Base-by-base conservation (phyloP, 495 filamentous ascomycete species). In the Monascus purpureus region DNA sequence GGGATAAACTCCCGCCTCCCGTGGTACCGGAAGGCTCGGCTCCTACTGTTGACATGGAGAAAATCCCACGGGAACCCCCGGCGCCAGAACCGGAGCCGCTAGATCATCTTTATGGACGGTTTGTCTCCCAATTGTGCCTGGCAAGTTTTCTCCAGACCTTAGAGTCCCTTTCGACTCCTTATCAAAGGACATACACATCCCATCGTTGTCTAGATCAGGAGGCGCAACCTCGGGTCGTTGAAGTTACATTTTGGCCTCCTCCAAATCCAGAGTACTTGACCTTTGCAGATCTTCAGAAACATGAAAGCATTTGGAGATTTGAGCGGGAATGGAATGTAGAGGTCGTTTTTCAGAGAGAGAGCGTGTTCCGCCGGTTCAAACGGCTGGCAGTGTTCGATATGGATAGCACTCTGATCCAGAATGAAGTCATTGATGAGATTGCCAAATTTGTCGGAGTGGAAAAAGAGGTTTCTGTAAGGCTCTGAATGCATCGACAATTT, bases 391-490 rank as follows among this genome's bases (percentile, higher is more conserved):
- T 93, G 16, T 97, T 97, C 43, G 90, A 97, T 49, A 97, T 97
- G 90, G 90, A 97, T 54, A 85, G 78, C 38, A 97, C 90, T 0
- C 66, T 97, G 35, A 95, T 97, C 42, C 73, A 87, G 36, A 84
- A 97, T 48, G 90, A 97, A 61, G 83, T 93, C 14, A 93, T 97
- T 45, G 90, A 97, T 45, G 75, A 95, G 45, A 77, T 97, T 33
- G 90, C 90, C 13, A 72, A 75, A 20, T 75, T 75, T 18, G 73
- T 90, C 32, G 81, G 81, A 27, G 68, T 87, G 8, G 77, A 76
- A 42, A 67, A 69, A 33, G 38, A 73, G 41, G 78, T 84, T 41
- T 68, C 73, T 14, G 68, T 68, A 50, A 35, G 63, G 11, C 20
- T 31, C 28, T 24, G 27, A 16, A 16, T 17, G 27, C 8, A 23